Evolutionary conservation across 768 basidiomycete species (phyloP).

Genomic region (Suillus tomentosus): DNA sequence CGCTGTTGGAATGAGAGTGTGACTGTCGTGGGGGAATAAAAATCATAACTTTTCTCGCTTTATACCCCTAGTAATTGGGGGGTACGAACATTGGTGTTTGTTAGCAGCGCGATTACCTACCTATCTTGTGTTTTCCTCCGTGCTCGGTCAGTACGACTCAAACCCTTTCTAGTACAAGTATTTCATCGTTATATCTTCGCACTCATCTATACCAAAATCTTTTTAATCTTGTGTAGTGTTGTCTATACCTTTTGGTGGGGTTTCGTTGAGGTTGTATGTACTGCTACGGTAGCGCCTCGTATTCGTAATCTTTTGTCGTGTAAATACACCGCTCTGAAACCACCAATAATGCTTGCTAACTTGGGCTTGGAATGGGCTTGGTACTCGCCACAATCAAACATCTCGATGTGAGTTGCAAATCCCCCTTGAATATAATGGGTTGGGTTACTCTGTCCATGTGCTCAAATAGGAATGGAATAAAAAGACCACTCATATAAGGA

Average conservation of each 20-base stretch:
- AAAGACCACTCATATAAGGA: too few species aligned
- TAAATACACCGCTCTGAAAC: slow-evolving; percentile 10
- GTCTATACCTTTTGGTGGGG: slow-evolving; percentile 24
- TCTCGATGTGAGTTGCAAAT: not conserved
- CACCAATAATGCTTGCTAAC: not conserved
- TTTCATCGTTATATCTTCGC: slow-evolving; percentile 16
- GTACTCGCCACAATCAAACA: not conserved
- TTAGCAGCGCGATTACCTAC: not conserved
- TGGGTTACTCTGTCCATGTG: too few species aligned
- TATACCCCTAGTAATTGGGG: slow-evolving; percentile 32
- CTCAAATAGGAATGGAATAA: too few species aligned
- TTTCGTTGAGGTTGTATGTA: slow-evolving; percentile 18
- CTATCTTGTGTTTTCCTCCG: slow-evolving; percentile 1
- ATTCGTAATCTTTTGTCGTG: slow-evolving; percentile 19
- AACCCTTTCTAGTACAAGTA: slow-evolving; percentile 15
- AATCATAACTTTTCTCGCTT: slow-evolving; percentile 16
- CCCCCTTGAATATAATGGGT: not conserved
- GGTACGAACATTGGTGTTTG: slow-evolving; percentile 27
- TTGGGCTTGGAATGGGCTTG: not conserved
- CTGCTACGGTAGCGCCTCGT: slow-evolving; percentile 19
- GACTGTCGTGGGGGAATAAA: not conserved
- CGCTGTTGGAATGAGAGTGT: slow-evolving; percentile 54
- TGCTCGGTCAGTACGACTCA: slow-evolving; percentile 9
- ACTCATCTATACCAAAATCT: slow-evolving; percentile 25
- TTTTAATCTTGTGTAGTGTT: slow-evolving; percentile 25